Conservation (phyloP, 2,329 filamentous ascomycete genomes). For the Penicillium olsonii region DNA sequence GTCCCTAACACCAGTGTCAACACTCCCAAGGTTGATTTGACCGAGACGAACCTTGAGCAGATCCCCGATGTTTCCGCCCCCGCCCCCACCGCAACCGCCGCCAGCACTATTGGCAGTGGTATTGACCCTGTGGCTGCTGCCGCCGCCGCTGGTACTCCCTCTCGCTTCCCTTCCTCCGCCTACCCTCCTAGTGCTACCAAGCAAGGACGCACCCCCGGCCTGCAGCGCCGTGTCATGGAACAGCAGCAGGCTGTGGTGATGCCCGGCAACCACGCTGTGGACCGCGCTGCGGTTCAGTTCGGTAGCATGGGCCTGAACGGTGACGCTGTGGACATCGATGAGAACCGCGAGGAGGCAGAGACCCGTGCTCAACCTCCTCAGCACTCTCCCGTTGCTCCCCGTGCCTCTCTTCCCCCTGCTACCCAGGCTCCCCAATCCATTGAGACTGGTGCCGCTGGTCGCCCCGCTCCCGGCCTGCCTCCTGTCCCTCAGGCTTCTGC, state of each 20-base stretch:
- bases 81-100: slow-evolving; percentile 76
- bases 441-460: slow-evolving; percentile 52
- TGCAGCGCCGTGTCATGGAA: slow-evolving; percentile 83
- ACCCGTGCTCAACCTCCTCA: slow-evolving; percentile 90
- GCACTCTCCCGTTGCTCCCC: slow-evolving; percentile 84
- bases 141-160: slow-evolving; percentile 51
- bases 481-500: slow-evolving; percentile 59
- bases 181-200: slow-evolving; percentile 82
- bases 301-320: slow-evolving; percentile 90
- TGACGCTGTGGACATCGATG: slow-evolving; percentile 74
- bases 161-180: slow-evolving; percentile 67
- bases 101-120: slow-evolving; percentile 85
- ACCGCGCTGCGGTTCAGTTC: slow-evolving; percentile 91
- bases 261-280: slow-evolving; percentile 94
- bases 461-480: slow-evolving; percentile 63
- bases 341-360: slow-evolving; percentile 92
- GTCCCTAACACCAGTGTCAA: slow-evolving; percentile 52
- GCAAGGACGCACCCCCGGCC: slow-evolving; percentile 70
- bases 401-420: slow-evolving; percentile 78
- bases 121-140: slow-evolving; percentile 69
- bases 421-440: slow-evolving; percentile 36
- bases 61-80: slow-evolving; percentile 79
- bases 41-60: slow-evolving; percentile 88
- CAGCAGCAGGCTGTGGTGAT: slow-evolving; percentile 98
- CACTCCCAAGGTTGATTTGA: slow-evolving; percentile 79